A percentile compares a stretch with the other conserved stretches of the same genome.
phyloP scores from a whole-genome alignment of 345 rosid genomes.

The Camelina laxa region DNA sequence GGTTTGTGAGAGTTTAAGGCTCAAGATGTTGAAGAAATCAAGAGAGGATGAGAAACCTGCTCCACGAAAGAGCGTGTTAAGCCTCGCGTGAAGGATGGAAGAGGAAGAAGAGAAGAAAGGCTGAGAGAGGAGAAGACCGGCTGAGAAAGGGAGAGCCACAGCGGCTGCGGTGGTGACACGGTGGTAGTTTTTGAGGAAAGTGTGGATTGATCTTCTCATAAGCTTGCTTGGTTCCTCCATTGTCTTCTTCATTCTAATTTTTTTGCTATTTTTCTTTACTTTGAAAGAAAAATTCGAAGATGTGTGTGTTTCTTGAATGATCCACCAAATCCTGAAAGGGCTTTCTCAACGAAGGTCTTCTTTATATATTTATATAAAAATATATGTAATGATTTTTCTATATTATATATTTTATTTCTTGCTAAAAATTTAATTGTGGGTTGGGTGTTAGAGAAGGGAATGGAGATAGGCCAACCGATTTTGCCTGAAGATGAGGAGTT shows the following conservation, averaged over 20 bases:
- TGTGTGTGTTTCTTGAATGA: constrained; percentile 38
- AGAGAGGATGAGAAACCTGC: constrained; percentile 81
- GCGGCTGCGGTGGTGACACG: constrained; percentile 64
- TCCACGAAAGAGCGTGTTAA: constrained; percentile 56
- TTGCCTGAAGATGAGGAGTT: constrained; percentile 44
- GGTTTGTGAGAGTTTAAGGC: constrained; percentile 78
- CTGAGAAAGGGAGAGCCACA: constrained; percentile 62
- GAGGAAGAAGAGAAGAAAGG: constrained; percentile 42
- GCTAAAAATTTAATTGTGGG: constrained; percentile 35
- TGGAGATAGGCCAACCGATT: constrained; percentile 58
- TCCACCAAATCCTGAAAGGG: constrained; percentile 41
- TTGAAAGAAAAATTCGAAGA: constrained; percentile 29
- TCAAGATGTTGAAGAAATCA: constrained; percentile 56
- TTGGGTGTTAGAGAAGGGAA: constrained; percentile 42
- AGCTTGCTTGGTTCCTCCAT: constrained; percentile 61
- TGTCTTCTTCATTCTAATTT: constrained; percentile 40
- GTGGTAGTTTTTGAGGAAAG: constrained; percentile 65
- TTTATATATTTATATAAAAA: constrained; percentile 26
- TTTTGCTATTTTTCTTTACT: background rate
- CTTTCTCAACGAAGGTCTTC: constrained; percentile 25
- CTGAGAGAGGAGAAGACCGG: constrained; percentile 46
- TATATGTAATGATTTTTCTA: constrained; percentile 24
- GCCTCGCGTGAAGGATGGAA: constrained; percentile 44
- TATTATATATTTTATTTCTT: background rate
- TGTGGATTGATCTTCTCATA: constrained; percentile 69